Evolutionary conservation across 495 filamentous ascomycete genomes (phyloP).

Genomic region (Daldinia childiae): DNA sequence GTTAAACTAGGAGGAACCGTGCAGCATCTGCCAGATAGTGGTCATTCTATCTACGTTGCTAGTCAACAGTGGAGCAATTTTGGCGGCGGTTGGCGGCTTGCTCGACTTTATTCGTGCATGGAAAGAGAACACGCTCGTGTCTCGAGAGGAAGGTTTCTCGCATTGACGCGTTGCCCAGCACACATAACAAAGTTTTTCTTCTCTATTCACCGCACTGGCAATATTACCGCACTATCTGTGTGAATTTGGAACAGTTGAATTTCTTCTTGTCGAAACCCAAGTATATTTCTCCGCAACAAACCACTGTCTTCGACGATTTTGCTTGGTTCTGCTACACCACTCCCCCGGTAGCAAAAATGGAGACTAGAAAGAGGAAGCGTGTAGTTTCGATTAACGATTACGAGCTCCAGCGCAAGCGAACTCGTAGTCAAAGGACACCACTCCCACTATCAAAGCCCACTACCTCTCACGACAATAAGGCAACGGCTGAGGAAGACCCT

Average conservation of each 20-base stretch:
- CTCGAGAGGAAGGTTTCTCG: neutral
- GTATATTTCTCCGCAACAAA: neutral
- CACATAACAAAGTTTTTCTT: neutral
- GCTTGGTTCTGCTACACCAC: neutral
- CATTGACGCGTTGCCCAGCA: neutral
- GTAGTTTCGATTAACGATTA: slow-evolving; percentile 10
- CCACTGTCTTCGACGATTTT: neutral
- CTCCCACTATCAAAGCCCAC: neutral
- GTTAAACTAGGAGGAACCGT: neutral
- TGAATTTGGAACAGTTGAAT: neutral
- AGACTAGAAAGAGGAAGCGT: neutral
- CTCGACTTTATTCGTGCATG: neutral
- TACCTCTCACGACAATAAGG: neutral
- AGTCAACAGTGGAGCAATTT: neutral
- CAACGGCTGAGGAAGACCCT: neutral
- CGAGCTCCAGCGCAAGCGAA: slow-evolving; percentile 6
- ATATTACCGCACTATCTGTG: neutral
- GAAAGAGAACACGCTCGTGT: neutral
- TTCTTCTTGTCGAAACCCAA: neutral
- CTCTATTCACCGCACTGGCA: neutral
- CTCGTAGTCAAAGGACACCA: neutral
- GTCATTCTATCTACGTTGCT: neutral
- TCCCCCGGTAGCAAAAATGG: neutral
- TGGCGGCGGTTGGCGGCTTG: neutral
- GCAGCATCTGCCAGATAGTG: neutral